These are phyloP conservation scores for Adiantum capillusveneris DNA, from an alignment of 75 land plant genomes.

Conservation along the genomic window DNA sequence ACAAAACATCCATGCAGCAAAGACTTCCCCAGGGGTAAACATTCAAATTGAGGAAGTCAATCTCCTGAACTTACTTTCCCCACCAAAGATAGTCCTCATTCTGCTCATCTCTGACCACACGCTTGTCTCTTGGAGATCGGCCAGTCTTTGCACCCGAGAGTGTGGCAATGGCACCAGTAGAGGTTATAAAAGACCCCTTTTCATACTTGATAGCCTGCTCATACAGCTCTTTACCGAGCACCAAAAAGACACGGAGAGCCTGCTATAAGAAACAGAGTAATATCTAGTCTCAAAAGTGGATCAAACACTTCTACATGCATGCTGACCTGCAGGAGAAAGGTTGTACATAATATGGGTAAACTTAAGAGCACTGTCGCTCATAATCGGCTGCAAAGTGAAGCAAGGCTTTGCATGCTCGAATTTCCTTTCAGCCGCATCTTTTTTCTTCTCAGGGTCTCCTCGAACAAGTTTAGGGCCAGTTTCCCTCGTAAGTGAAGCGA, in stretches of 20 bases:
- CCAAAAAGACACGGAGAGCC: slow-evolving; percentile 5
- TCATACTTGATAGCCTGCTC: slow-evolving; percentile 50
- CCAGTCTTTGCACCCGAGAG: slow-evolving; percentile 49
- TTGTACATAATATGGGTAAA: slow-evolving; percentile 46
- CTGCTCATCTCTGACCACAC: slow-evolving; percentile 40
- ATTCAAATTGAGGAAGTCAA: background rate
- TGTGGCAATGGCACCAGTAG: slow-evolving; percentile 42
- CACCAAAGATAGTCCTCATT: slow-evolving; percentile 41
- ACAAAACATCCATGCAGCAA: too few relatives aligned
- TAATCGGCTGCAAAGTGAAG: slow-evolving; percentile 19
- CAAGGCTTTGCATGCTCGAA: slow-evolving; percentile 18
- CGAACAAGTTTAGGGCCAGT: slow-evolving; percentile 41
- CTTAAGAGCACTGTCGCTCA: slow-evolving; percentile 48
- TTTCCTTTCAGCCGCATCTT: slow-evolving; percentile 1
- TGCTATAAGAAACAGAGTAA: background rate
- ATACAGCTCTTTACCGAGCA: slow-evolving; percentile 28
- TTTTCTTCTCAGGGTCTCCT: slow-evolving; percentile 36
- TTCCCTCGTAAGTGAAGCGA: slow-evolving; percentile 41
- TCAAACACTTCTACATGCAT: background rate
- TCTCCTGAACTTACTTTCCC: slow-evolving; percentile 22
- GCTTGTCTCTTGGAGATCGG: slow-evolving; percentile 47
- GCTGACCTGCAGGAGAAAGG: slow-evolving; percentile 34
- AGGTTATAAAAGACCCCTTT: slow-evolving; percentile 45
- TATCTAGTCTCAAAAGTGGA: background rate
- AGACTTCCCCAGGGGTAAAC: too few relatives aligned